Evolutionary conservation across 441 rosid genomes (phyloP), one percentile per base, ranked within the genome.

Genomic region (Croton setiger): DNA sequence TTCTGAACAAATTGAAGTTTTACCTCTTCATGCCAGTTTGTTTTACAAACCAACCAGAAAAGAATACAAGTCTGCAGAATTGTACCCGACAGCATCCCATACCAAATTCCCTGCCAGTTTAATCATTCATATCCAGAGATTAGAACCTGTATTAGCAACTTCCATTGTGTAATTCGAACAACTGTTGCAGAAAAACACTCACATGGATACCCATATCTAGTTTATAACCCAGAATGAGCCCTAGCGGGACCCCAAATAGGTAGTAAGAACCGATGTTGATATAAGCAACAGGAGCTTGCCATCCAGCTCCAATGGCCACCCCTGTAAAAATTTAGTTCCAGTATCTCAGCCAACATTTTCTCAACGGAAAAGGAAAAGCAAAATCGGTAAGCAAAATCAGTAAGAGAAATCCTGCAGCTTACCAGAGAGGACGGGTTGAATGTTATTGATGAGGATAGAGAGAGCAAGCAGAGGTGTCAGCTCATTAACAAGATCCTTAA

Each of bases 361-460:
- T 1, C 17, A 4, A 0, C 4, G 1, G 18, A 49, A 2, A n/a
- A 17, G 52, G 4, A 14, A 45, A 31, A 3, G 14, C n/a, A n/a
- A n/a, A n/a, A n/a, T n/a, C n/a, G n/a, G n/a, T n/a, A n/a, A n/a
- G n/a, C n/a, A n/a, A n/a, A n/a, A n/a, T 17, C 21, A 18, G 35
- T 7, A 11, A 3, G 51, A 20, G 17, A 12, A 45, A 3, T 1
- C 5, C 12, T 2, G 2, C 12, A 13, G 5, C 5, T 63, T 79
- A 87, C 94, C 97, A 3, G 97, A 87, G 65, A 91, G 87, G 47
- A 88, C 92, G 9, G 92, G 92, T 57, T 87, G 92, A 52, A 85
- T 64, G 53, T 72, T 79, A 76, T 88, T 75, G 64, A 81, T 79
- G 79, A 84, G 68, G 33, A 89, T 81, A 78, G 87, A 80, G 27